Base-by-base conservation (phyloP, 768 basidiomycete genomes). In the Rhodotorula graminis region DNA sequence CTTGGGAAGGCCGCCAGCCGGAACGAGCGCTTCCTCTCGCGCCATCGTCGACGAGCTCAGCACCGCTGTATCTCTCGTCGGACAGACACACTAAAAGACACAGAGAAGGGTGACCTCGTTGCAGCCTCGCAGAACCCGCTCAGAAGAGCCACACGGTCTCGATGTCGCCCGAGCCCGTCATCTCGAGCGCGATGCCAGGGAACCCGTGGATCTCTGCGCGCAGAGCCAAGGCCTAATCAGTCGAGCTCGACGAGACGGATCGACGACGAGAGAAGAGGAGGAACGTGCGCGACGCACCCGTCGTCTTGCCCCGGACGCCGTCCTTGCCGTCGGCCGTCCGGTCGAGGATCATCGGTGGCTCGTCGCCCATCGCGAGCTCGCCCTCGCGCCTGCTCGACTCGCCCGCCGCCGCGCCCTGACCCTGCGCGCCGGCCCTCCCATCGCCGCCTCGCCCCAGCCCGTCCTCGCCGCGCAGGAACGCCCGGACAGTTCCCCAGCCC, bases 71-170 rank as follows among this genome's bases (percentile, higher is more conserved):
- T n/a, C n/a, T n/a, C n/a, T n/a, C n/a, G n/a, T n/a, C n/a, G n/a
- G n/a, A n/a, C n/a, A n/a, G n/a, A n/a, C n/a, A n/a, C n/a, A 21
- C 9, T 4, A 12, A 19, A n/a, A n/a, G n/a, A 29, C 14, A 12
- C 14, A 29, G 7, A 55, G 29, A 12, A 29, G 49, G n/a, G 49
- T 23, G 16, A 10, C 2, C 25, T 9, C 11, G 27, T 27, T 11
- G 10, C 8, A 23, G 10, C 23, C n/a, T 50, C 23, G 50, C 27
- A 3, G 2, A 27, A 23, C 23, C 23, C 23, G 25, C 23, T 52
- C 56, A 75, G 64, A 69, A 75, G 49, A 71, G 6, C 74, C 74
- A 75, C 27, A 75, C 60, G 15, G 74, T 75, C 61, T 75, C 74
- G 40, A 75, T 47, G n/a, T 69, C 70, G 25, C 70, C 63, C 23